These are phyloP conservation scores for Rhodotorula toruloides DNA, from an alignment of 768 basidiomycete genomes.

Conservation along the genomic window DNA sequence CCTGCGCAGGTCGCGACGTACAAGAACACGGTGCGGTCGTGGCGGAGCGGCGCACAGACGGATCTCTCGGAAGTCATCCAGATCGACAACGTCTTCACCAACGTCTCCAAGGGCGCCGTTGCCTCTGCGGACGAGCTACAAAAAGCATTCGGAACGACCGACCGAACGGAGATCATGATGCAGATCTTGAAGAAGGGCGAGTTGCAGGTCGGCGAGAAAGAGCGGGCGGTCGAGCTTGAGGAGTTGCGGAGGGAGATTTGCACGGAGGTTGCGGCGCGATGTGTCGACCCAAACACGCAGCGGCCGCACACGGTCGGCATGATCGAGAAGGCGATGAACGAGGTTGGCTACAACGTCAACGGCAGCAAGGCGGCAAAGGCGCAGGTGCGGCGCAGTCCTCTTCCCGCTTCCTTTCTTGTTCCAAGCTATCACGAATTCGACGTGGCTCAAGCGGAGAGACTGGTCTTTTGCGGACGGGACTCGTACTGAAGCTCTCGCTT, in stretches of 20 bases:
- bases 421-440: background rate
- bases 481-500: no score
- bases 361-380: constrained; percentile 86
- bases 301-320: constrained; percentile 87
- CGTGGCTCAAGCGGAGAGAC: no score
- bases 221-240: constrained; percentile 81
- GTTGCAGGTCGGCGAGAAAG: constrained; percentile 93
- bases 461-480: background rate
- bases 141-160: constrained; percentile 79
- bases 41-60: constrained; percentile 89
- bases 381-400: constrained; percentile 58
- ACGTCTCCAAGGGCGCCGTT: constrained; percentile 92
- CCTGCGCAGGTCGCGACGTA: constrained; percentile 80
- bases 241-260: constrained; percentile 83
- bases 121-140: constrained; percentile 83
- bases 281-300: constrained; percentile 85
- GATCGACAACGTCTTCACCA: constrained; percentile 84
- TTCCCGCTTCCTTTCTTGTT: background rate
- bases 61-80: constrained; percentile 92
- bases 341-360: constrained; percentile 87
- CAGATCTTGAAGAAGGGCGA: constrained; percentile 97
- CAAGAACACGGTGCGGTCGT: constrained; percentile 99
- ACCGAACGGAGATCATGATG: constrained; percentile 66
- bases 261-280: constrained; percentile 89
- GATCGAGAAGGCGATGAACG: constrained; percentile 96